Base-by-base conservation (phyloP, 306 rosid genomes). In the Pterocarpus santalinus region DNA sequence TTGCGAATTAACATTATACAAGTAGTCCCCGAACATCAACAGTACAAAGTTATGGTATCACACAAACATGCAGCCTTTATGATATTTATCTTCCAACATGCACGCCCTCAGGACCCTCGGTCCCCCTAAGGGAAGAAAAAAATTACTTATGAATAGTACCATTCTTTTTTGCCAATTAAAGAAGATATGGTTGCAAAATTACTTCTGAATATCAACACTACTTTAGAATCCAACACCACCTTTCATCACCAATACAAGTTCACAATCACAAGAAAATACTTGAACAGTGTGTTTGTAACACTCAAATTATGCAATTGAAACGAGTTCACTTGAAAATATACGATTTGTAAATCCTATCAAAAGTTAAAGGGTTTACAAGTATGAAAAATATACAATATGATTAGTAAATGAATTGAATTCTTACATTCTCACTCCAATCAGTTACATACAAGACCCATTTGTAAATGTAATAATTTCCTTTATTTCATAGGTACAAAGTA, bases 371-470 rank as follows among this genome's bases (percentile, higher is more conserved):
- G 9, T 46, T 35, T 43, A 68, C 5, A 14, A 22, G 28, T 7
- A 46, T 15, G 38, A 69, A 44, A 36, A 32, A 47, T 17, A 69
- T n/a, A 49, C 44, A 60, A n/a, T 63, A 61, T n/a, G 38, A 47
- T 75, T 46, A 1, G 8, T 65, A 6, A 16, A n/a, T n/a, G 72
- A 62, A 75, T 47, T 58, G 65, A 36, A 68, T 34, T 9, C 62
- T 7, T 32, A 28, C 12, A 2, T 14, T 46, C 65, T 66, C 64
- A 66, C 35, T 52, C 14, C 39, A 72, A 33, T 30, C 73, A 28
- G 22, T 17, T 74, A 9, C 52, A 56, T 13, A 55, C 38, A 39
- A 16, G 52, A 74, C 3, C 10, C 6, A 66, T 13, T 58, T 14
- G 8, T 8, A 22, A 35, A 47, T 3, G 53, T 65, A 43, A 35